A percentile compares a stretch with the other conserved stretches of the same genome.
These are phyloP conservation scores for Coemansia sp. DNA, from an alignment of 192 early-diverging fungal genomes.

Conservation along the genomic window DNA sequence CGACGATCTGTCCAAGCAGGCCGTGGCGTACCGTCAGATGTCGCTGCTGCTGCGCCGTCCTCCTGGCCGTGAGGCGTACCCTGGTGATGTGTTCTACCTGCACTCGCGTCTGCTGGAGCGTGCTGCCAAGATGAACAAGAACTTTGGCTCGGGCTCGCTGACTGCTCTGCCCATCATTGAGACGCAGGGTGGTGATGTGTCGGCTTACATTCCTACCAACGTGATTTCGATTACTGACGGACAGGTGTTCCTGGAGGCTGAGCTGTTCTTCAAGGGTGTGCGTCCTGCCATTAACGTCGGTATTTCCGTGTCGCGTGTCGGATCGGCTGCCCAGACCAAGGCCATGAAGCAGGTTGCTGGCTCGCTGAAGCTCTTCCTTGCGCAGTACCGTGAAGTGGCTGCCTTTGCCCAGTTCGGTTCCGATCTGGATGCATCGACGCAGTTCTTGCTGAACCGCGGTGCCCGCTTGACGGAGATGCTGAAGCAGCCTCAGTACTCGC, in stretches of 20 bases:
- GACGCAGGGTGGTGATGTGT: slow-evolving; percentile 99
- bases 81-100: slow-evolving; percentile 99
- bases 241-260: slow-evolving; percentile 99
- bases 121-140: slow-evolving; percentile 99
- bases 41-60: slow-evolving; percentile 98
- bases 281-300: slow-evolving; percentile 99
- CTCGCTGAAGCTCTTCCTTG: slow-evolving; percentile 99
- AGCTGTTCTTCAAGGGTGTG: slow-evolving; percentile 99
- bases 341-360: slow-evolving; percentile 99
- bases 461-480: slow-evolving; percentile 98
- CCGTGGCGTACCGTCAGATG: slow-evolving; percentile 99
- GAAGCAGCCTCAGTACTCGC: slow-evolving; percentile 99
- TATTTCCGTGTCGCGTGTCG: slow-evolving; percentile 99
- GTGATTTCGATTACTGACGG: slow-evolving; percentile 99
- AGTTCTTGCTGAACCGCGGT: slow-evolving; percentile 99
- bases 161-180: slow-evolving; percentile 99
- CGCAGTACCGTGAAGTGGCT: slow-evolving; percentile 99
- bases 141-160: slow-evolving; percentile 92
- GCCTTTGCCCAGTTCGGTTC: slow-evolving; percentile 99
- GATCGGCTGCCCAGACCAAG: slow-evolving; percentile 99
- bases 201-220: slow-evolving; percentile 99
- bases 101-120: slow-evolving; percentile 99
- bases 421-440: slow-evolving; percentile 99
- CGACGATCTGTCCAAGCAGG: slow-evolving; percentile 99
- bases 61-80: slow-evolving; percentile 99